Conservation (phyloP, 805 yeast genomes). For the Lipomyces chichibuensis region DNA sequence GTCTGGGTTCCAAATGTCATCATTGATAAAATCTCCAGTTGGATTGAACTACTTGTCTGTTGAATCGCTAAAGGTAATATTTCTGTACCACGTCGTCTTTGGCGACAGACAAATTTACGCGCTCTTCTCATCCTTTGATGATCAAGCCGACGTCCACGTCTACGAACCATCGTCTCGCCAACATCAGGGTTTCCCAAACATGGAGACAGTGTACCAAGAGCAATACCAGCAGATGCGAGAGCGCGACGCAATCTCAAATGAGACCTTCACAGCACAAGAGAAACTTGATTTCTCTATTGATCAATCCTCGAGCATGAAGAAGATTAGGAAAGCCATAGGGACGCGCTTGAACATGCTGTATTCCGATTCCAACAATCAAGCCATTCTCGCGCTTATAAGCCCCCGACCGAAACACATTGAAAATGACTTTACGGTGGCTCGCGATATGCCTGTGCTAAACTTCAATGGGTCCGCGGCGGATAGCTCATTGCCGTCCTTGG, state of each 20-base stretch:
- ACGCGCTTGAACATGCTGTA: constrained; percentile 11
- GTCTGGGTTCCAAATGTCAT: constrained; percentile 68
- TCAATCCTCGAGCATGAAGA: constrained; percentile 58
- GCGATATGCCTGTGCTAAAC: constrained; percentile 58
- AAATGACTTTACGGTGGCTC: constrained; percentile 51
- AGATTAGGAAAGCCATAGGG: constrained; percentile 58
- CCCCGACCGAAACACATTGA: constrained; percentile 46
- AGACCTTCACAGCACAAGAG: constrained; percentile 56
- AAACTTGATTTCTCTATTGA: constrained; percentile 58
- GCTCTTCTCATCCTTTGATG: constrained; percentile 64
- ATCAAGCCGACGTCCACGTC: constrained; percentile 54
- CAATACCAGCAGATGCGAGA: constrained; percentile 43
- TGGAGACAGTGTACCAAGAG: constrained; percentile 61
- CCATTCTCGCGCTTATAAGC: constrained; percentile 25
- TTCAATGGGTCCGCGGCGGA: constrained; percentile 63
- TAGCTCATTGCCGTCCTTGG: constrained; percentile 66
- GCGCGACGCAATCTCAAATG: constrained; percentile 38
- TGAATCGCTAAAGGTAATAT: constrained; percentile 47
- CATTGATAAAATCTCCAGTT: constrained; percentile 41
- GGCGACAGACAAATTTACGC: constrained; percentile 77
- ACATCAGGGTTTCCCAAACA: constrained; percentile 58
- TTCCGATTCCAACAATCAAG: constrained; percentile 24
- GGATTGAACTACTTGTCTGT: constrained; percentile 57
- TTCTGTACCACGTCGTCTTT: constrained; percentile 67
- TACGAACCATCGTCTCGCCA: constrained; percentile 72